A percentile compares a stretch with the other conserved stretches of the same genome.
phyloP scores from a whole-genome alignment of 2,329 filamentous ascomycete genomes.

The Clonostachys rhizophaga region DNA sequence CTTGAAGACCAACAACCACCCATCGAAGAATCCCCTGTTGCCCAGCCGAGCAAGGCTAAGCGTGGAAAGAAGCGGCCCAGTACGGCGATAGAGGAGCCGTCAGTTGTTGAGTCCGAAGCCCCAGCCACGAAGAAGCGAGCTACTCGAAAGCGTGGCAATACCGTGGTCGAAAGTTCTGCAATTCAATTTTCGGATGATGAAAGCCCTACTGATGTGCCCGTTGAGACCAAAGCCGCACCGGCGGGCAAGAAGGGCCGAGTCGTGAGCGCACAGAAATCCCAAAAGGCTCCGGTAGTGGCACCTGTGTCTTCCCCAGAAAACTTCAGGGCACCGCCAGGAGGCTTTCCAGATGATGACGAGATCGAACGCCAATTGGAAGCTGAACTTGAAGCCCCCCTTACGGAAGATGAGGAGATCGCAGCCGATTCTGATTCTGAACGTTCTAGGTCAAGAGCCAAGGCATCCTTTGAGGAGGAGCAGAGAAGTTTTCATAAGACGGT shows the following conservation, averaged over 20 bases:
- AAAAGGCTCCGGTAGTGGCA: constrained; percentile 38
- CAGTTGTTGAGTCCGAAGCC: constrained; percentile 32
- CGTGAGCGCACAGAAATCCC: constrained; percentile 17
- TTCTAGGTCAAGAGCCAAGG: constrained; percentile 9
- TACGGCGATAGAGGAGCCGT: constrained; percentile 49
- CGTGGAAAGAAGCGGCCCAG: constrained; percentile 61
- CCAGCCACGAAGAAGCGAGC: constrained; percentile 57
- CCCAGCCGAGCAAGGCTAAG: constrained; percentile 30
- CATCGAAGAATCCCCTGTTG: constrained; percentile 13
- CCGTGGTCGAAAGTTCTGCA: constrained; percentile 29
- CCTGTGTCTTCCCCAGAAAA: constrained; percentile 41
- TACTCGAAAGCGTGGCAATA: constrained; percentile 43
- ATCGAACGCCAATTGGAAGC: constrained; percentile 62
- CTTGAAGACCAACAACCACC: constrained; percentile 7
- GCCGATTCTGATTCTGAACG: constrained; percentile 41
- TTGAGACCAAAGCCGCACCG: constrained; percentile 16
- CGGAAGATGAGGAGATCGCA: constrained; percentile 45
- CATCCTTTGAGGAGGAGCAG: constrained; percentile 14
- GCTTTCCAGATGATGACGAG: constrained; percentile 56
- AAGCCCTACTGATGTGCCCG: constrained; percentile 1
- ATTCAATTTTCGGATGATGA: constrained; percentile 30
- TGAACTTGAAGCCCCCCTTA: constrained; percentile 54
- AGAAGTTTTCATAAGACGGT: neutral
- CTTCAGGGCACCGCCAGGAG: constrained; percentile 25
- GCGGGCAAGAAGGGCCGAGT: constrained; percentile 38